Evolutionary conservation across 768 basidiomycete genomes (phyloP).

Genomic region (Hemileccinum impolitum): DNA sequence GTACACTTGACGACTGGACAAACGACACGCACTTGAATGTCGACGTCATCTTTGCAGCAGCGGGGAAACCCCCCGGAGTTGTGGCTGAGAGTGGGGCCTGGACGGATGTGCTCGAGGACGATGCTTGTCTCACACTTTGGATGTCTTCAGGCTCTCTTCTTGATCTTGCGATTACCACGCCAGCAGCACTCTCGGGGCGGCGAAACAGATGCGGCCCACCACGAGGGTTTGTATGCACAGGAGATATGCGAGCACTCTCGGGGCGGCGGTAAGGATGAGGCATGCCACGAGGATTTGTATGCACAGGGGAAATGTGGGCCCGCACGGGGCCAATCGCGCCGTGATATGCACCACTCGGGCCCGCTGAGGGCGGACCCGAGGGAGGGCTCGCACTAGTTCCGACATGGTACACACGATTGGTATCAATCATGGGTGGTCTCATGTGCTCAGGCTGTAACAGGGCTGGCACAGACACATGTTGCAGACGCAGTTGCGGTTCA

Average conservation of each 20-base stretch:
- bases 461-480: constrained; percentile 20
- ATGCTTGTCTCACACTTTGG: constrained; percentile 28
- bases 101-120: constrained; percentile 8
- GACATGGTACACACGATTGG: constrained; percentile 24
- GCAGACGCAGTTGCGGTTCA: constrained; percentile 22
- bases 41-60: constrained; percentile 7
- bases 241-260: constrained; percentile 28
- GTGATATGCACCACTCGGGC: constrained; percentile 14
- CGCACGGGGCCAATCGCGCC: constrained; percentile 24
- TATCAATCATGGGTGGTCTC: constrained; percentile 36
- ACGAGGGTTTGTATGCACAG: constrained; percentile 21
- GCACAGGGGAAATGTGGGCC: constrained; percentile 27
- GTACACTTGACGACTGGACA: background rate
- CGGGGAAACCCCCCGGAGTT: constrained; percentile 1
- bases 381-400: constrained; percentile 29
- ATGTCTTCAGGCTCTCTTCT: constrained; percentile 29
- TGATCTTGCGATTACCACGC: constrained; percentile 18
- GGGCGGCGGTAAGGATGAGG: constrained; percentile 30
- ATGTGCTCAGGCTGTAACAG: constrained; percentile 26
- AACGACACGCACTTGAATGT: constrained; percentile 22
- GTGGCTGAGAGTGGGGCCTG: constrained; percentile 11
- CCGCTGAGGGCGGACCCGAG: constrained; percentile 31
- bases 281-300: constrained; percentile 13
- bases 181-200: constrained; percentile 29
- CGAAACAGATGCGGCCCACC: constrained; percentile 27